Base-by-base conservation (phyloP, 2,329 filamentous ascomycete genomes). In the Aspergillus oerlinghausenensis region DNA sequence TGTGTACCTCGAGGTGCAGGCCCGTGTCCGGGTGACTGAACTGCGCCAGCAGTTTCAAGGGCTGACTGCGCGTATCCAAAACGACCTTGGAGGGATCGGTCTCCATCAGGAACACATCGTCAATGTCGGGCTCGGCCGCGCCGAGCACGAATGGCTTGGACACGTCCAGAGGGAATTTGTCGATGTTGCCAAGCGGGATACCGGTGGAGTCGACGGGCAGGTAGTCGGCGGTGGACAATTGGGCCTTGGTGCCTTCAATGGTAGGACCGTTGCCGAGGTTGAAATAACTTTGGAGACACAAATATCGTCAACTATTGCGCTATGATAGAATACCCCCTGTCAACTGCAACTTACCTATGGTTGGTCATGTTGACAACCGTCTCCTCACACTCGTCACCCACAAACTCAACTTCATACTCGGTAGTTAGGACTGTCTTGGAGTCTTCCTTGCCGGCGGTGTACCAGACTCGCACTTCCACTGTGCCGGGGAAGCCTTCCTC, bases 311-410 rank as follows among this genome's bases (percentile, higher is more conserved):
- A 17, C 32, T n/a, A 17, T 38, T 38, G 32, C 32, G 32, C 32
- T 38, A 38, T 38, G 32, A 7, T 17, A 17, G 32, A 38, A 38
- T 17, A 17, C 32, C 11, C 11, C 4, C 11, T 17, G 14, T 17
- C 11, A 35, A 17, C 32, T 38, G 32, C 32, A 26, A 32, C 35
- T 51, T 58, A 91, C 88, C 90, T 95, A 79, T 99, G 93, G 78
- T 97, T 99, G 51, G 94, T 97, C 77, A 97, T 83, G 76, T 92
- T 95, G 72, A 97, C 84, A 45, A 87, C 87, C 0, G 93, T 97
- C 81, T 97, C 93, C n/a, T 92, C 86, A 11, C 87, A 88, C 51
- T 88, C 81, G 58, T 84, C 87, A 3, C 83, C 87, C 3, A 91
- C 81, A 49, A 97, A 80, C 73, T 90, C 85, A 21, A 89, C 92